Evolutionary conservation across 805 yeast species (phyloP).

Genomic region (Schwanniomyces vanrijiae): DNA sequence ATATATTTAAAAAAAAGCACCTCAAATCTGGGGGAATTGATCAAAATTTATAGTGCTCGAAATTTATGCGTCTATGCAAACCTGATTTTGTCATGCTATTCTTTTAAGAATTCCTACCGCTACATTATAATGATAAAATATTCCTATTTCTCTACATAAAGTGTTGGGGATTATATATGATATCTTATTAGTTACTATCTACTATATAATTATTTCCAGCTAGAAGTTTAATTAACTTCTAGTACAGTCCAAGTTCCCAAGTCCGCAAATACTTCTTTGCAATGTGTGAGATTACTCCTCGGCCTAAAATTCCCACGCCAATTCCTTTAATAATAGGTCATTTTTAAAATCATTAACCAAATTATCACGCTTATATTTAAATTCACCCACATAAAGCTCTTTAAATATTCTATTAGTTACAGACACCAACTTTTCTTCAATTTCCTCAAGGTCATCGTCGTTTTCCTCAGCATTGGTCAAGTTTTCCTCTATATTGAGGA

Average conservation of each 20-base stretch:
- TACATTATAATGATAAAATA: neutral
- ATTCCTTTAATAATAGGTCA: constrained; percentile 50
- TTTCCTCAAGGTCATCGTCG: constrained; percentile 28
- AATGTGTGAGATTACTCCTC: constrained; percentile 5
- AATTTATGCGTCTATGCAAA: neutral
- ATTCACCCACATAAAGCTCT: constrained; percentile 41
- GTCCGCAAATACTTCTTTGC: neutral
- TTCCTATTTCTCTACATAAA: neutral
- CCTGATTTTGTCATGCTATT: neutral
- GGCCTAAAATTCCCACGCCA: constrained; percentile 21
- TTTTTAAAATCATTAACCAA: constrained; percentile 54
- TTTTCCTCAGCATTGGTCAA: constrained; percentile 14
- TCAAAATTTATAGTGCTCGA: neutral
- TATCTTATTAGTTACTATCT: neutral
- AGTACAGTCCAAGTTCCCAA: neutral
- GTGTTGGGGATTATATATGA: no score
- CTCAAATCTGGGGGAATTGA: neutral
- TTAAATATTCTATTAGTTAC: constrained; percentile 41
- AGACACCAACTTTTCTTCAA: constrained; percentile 28
- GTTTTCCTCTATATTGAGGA: constrained; percentile 21
- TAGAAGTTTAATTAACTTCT: neutral
- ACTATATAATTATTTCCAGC: neutral
- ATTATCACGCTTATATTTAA: constrained; percentile 38
- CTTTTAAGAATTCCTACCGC: neutral
- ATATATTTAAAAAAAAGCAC: neutral